A percentile compares a stretch with the other conserved stretches of the same genome.
Evolutionary conservation across 139 green algal genomes (phyloP).

Genomic region (Haematococcus lacustris): DNA sequence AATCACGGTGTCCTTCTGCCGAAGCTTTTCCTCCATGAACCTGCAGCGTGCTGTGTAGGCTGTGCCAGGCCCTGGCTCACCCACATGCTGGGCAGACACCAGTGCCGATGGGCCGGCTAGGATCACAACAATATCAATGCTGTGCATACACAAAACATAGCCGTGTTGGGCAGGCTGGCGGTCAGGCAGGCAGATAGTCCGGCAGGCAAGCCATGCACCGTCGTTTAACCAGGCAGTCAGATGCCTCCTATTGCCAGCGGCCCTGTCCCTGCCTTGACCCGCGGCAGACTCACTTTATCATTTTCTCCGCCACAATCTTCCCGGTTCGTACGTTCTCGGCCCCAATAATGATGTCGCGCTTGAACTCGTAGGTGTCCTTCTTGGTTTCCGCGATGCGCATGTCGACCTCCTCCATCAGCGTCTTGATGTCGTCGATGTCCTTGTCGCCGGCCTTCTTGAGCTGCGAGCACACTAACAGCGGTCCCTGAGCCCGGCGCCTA

Average conservation of each 20-base stretch:
- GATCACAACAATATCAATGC: background rate
- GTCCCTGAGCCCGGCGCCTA: too few relatives aligned
- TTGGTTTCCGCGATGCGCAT: slow-evolving; percentile 67
- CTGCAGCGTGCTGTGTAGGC: too few relatives aligned
- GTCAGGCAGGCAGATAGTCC: too few relatives aligned
- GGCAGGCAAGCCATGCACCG: too few relatives aligned
- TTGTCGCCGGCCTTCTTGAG: slow-evolving; percentile 49
- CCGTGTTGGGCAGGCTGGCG: too few relatives aligned
- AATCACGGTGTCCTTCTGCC: slow-evolving; percentile 53
- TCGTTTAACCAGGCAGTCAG: too few relatives aligned
- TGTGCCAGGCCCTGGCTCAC: too few relatives aligned
- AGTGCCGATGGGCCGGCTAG: too few relatives aligned
- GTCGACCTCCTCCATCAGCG: slow-evolving; percentile 68
- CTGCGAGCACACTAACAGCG: slow-evolving; percentile 5
- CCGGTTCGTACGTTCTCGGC: slow-evolving; percentile 64
- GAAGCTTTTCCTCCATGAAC: slow-evolving; percentile 64
- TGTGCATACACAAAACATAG: background rate
- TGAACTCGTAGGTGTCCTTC: slow-evolving; percentile 80
- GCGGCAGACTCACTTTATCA: slow-evolving; percentile 44
- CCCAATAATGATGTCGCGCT: slow-evolving; percentile 75
- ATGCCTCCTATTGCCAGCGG: too few relatives aligned
- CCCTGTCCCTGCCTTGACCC: too few relatives aligned
- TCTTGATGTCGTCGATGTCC: slow-evolving; percentile 61
- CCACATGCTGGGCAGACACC: too few relatives aligned
- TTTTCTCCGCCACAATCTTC: slow-evolving; percentile 62